These are phyloP conservation scores for Elaeis guineensis DNA, from an alignment of 176 grass and related monocot genomes.

Conservation along the genomic window DNA sequence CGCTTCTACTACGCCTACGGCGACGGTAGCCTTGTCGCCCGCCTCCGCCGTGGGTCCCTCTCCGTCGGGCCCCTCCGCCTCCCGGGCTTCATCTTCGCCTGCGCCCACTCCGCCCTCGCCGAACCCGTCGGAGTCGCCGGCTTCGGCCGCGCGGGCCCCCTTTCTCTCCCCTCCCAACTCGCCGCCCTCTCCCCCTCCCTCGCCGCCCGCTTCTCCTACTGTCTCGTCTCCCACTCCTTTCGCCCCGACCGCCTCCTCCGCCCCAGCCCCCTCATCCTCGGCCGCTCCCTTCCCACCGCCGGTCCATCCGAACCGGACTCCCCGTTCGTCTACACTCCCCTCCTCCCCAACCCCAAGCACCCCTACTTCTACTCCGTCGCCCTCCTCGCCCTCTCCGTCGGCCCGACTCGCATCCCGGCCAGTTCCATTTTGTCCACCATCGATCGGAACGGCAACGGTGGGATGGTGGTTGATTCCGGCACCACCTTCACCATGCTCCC, in stretches of 20 bases:
- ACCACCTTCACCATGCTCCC: slow-evolving; percentile 94
- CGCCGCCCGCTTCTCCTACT: slow-evolving; percentile 76
- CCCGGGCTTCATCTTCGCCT: slow-evolving; percentile 78
- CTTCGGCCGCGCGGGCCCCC: slow-evolving; percentile 59
- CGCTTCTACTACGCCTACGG: slow-evolving; percentile 87
- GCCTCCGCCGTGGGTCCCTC: slow-evolving; percentile 53
- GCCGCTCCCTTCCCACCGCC: slow-evolving; percentile 24
- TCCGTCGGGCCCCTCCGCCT: slow-evolving; percentile 27
- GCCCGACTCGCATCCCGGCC: slow-evolving; percentile 25
- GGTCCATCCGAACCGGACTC: slow-evolving; percentile 17
- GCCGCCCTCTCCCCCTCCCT: slow-evolving; percentile 41
- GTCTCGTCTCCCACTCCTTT: slow-evolving; percentile 86
- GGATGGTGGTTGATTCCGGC: slow-evolving; percentile 86
- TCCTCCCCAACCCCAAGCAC: slow-evolving; percentile 76
- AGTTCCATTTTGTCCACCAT: slow-evolving; percentile 33
- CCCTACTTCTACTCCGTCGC: slow-evolving; percentile 84
- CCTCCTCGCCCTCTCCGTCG: slow-evolving; percentile 54
- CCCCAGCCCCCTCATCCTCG: slow-evolving; percentile 76
- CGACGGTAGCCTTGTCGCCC: slow-evolving; percentile 74
- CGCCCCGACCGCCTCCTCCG: slow-evolving; percentile 41
- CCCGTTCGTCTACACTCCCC: slow-evolving; percentile 66
- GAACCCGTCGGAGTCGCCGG: slow-evolving; percentile 84
- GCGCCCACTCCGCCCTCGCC: slow-evolving; percentile 61
- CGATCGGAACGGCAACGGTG: slow-evolving; percentile 68
- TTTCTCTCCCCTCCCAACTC: slow-evolving; percentile 70